Base-by-base conservation (phyloP, 129 eudicot species). In the Artemisia tridentata region DNA sequence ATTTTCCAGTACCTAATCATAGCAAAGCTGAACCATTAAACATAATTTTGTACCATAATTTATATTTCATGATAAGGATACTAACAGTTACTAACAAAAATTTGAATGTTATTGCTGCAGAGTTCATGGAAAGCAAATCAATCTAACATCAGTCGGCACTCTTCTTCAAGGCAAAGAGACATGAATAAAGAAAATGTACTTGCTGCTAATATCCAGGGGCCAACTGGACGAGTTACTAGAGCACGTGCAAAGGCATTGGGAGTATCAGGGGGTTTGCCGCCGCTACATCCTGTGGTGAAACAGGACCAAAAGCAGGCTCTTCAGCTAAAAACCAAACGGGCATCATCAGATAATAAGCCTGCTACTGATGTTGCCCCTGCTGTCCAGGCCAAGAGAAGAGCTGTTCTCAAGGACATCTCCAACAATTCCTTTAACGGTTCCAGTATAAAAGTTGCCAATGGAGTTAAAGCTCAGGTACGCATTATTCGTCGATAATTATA, bases 171-270 rank as follows among this genome's bases (percentile, higher is more conserved):
- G 74, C 50, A 49, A 68, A 69, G 79, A 71, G 61, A 61, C 48
- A 91, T 91, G 97, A 74, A 83, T 73, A 84, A 68, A 73, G 92
- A 81, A 78, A 91, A 85, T 51, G 80, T 43, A 66, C 67, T 74
- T 58, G 79, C 76, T 53, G 73, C 82, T 73, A 75, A 76, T 55
- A 64, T 76, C 62, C 82, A 62, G 73, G 83, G 56, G 57, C 72
- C 84, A 27, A 45, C 82, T 47, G 81, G 65, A 62, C 86, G 98
- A 49, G 69, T 89, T 61, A 93, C 98, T 56, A 80, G 96, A 85
- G 90, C 97, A 69, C 83, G 88, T 51, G 91, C 97, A 5, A 90
- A 88, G 75, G 77, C 80, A 15, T 72, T 86, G 69, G 87, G 81
- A 14, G 48, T 73, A 56, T 71, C 82, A 68, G 82, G 82, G 73